Evolutionary conservation across 2,329 filamentous ascomycete genomes (phyloP), one percentile per base, ranked within the genome.

Genomic region (Colletotrichum sp.): DNA sequence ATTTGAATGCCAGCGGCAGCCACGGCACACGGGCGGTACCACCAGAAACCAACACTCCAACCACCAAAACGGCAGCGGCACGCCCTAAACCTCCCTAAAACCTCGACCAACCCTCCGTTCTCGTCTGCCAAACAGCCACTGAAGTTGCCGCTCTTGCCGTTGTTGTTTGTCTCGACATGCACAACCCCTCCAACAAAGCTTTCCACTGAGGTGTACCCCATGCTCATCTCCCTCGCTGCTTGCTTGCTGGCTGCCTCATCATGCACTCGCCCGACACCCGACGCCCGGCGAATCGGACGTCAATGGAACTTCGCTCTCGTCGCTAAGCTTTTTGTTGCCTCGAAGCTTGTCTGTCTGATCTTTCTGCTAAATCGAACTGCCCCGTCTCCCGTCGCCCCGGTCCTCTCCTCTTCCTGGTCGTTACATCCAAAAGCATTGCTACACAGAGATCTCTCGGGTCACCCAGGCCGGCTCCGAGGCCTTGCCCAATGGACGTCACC

Each of bases 261-360:
- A 34, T 39, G 55, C 39, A 71, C 34, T 52, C 49, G 21, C 62
- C 59, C 28, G 36, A 66, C 24, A 24, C 57, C 59, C 26, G 69
- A 21, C 44, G 28, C 21, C 32, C 73, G 49, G 69, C 70, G 59
- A 55, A 75, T 69, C 70, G 64, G 16, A 15, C 64, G 64, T 64
- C 74, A 76, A 52, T 52, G 44, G 44, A 52, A 52, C 44, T 52
- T 52, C 44, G n/a, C 44, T 52, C 44, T 73, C 44, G 36, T 36
- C 34, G 74, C 74, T 74, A 76, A 76, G 74, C 74, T 76, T 76
- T 52, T 76, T 52, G 59, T 73, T 74, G 70, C 70, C 64, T 69
- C 74, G 70, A 76, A 74, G 74, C 74, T 76, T 76, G 74, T 76
- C 74, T 76, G 74, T 76, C 74, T 76, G 74, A 69, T 69, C 57